phyloP scores from a whole-genome alignment of 2,329 filamentous ascomycete species.

The Penicillium sp. region DNA sequence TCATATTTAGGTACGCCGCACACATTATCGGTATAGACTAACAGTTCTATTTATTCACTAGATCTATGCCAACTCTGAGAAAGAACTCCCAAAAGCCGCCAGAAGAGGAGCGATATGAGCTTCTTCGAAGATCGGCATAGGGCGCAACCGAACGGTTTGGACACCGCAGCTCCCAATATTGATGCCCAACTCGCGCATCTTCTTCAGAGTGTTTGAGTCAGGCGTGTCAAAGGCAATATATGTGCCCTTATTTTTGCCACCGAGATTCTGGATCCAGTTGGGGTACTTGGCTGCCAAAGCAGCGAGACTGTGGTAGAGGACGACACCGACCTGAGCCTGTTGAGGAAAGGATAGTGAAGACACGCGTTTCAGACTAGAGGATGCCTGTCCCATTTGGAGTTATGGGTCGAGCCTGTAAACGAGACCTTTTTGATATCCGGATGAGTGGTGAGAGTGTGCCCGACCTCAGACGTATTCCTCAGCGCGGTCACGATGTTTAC shows the following conservation, averaged over 20 bases:
- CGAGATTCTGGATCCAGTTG: neutral
- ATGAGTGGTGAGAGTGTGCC: conserved; percentile 34
- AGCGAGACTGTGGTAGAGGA: neutral
- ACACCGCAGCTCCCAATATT: conserved; percentile 7
- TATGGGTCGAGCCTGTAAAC: conserved; percentile 23
- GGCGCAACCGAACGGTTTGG: conserved; percentile 3
- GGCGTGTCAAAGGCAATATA: conserved; percentile 7
- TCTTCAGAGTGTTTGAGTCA: neutral
- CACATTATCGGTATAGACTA: no score
- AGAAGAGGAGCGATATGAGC: neutral
- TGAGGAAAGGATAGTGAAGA: conserved; percentile 45
- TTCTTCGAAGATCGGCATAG: conserved; percentile 3
- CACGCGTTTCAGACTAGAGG: conserved; percentile 18
- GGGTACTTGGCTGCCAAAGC: neutral
- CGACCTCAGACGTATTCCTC: conserved; percentile 46
- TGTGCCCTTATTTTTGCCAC: neutral
- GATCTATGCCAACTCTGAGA: neutral
- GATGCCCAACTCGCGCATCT: conserved; percentile 6
- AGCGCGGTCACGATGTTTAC: conserved; percentile 18
- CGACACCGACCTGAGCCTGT: neutral
- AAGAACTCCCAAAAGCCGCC: neutral
- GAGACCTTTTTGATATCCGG: conserved; percentile 39
- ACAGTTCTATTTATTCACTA: neutral
- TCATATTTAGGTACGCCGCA: no score
- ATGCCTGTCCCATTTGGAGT: conserved; percentile 15